Evolutionary conservation across 345 rosid species (phyloP), one percentile per base, ranked within the genome.

Genomic region (Populus alba): DNA sequence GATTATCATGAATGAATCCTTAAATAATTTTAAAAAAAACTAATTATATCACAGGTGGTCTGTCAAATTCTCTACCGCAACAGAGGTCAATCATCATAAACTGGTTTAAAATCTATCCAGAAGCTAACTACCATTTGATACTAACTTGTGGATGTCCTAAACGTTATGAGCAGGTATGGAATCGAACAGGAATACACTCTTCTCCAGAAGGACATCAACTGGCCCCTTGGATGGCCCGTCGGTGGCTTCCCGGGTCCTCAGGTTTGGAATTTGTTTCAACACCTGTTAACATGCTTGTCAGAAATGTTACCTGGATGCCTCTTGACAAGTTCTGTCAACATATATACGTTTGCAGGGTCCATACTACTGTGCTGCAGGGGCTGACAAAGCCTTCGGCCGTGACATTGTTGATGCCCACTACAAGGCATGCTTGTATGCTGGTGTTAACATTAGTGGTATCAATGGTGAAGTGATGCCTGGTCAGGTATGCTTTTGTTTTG

Each of bases 381-480:
- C 97, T 51, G 95, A 92, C 78, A 94, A 92, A 84, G 89, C 97
- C 25, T 88, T 91, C 23, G 95, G 98, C 7, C 78, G 95, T 41
- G 95, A 94, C 78, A 89, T 94, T 0, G 93, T 90, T 7, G 87
- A 94, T 55, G 61, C 98, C 5, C 97, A 94, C 75, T 94, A 91
- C 89, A 94, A 92, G 83, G 95, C 98, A 3, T 92, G 98, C 78
- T 84, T 94, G 59, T 94, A 90, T 72, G 92, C 97, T 17, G 95
- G 95, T 1, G 88, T 94, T 66, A 85, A 84, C 81, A 86, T 94
- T 66, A 87, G 94, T 38, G 98, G 98, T 23, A 90, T 90, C 77
- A 92, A 94, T 35, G 97, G 94, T 1, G 98, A 94, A 82, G 97
- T 94, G 20, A 94, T 94, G 98, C 95, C 98, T 0, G 94, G 93